A percentile compares a stretch with the other conserved stretches of the same genome.
These are phyloP conservation scores for Amyloporia xantha DNA, from an alignment of 768 basidiomycete genomes.

Conservation along the genomic window DNA sequence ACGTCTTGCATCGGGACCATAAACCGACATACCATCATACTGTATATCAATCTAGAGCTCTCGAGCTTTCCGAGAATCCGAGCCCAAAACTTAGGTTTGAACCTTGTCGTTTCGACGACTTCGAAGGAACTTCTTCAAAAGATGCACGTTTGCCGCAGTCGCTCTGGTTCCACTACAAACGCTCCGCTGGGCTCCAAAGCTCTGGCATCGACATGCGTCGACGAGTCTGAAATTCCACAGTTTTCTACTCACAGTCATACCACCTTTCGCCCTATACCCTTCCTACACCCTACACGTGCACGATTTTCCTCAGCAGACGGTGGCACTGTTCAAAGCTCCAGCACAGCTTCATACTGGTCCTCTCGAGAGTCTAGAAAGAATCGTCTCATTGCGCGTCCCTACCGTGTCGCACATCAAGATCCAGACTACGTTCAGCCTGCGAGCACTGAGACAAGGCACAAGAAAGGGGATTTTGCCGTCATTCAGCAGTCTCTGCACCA, in stretches of 20 bases:
- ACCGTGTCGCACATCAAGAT: slow-evolving; percentile 3
- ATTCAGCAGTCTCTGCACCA: slow-evolving; percentile 14
- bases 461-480: slow-evolving; percentile 1
- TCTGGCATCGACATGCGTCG: no score
- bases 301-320: slow-evolving; percentile 14
- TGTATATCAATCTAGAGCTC: no score
- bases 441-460: background rate
- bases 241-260: slow-evolving; percentile 5
- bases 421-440: background rate
- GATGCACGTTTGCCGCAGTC: no score
- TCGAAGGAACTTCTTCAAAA: no score
- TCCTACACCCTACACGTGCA: slow-evolving; percentile 34
- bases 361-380: slow-evolving; percentile 28
- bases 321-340: slow-evolving; percentile 1
- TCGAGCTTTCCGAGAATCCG: no score
- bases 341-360: slow-evolving; percentile 27
- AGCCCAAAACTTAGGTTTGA: no score
- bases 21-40: no score
- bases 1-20: no score
- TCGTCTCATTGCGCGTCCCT: slow-evolving; percentile 11
- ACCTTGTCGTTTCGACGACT: no score
- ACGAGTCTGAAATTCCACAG: no score
- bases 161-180: no score
- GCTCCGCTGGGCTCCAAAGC: no score
- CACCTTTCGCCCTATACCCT: slow-evolving; percentile 8